Evolutionary conservation across 2,329 filamentous ascomycete genomes (phyloP), one percentile per base, ranked within the genome.

Genomic region (Penicillium corylophilum): DNA sequence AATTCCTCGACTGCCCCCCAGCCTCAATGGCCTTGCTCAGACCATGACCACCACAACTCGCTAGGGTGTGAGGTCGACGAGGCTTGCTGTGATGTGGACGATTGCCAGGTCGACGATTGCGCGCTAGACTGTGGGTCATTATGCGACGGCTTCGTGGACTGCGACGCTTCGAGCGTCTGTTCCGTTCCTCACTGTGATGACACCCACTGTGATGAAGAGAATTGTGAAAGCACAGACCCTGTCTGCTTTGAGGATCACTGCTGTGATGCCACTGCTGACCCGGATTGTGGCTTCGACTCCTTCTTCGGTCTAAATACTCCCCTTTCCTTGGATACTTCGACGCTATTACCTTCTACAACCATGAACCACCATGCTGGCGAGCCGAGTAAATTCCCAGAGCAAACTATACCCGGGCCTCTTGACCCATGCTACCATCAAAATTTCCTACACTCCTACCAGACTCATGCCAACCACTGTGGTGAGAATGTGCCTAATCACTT

Each of bases 71-170:
- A 63, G 33, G 57, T 62, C 15, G 67, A 73, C 22, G 66, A 69
- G 46, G 62, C 67, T 20, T 75, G 72, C 53, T 75, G 73, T 55
- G 67, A 73, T 44, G 64, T 64, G 29, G 71, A 74, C 40, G 62
- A 65, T 44, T 71, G 69, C 45, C 28, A 60, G 22, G 55, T 55
- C n/a, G 64, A 69, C 50, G 53, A 69, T 48, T 73, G 71, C 51
- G 66, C 44, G 31, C 54, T 68, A 52, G 65, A 67, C 42, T 74
- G 73, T 48, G 65, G 64, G 16, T 74, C 73, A 10, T 61, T 71
- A 18, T 75, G 73, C 53, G 72, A 74, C 46, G 71, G 71, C 36
- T 74, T 73, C 46, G 62, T 70, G 16, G 71, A 72, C 31, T 75
- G 73, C 53, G 69, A 73, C 45, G 65, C 67, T 29, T 66, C 64